phyloP scores from a whole-genome alignment of 2,329 filamentous ascomycete genomes.

The Sordariomycetes sp. region DNA sequence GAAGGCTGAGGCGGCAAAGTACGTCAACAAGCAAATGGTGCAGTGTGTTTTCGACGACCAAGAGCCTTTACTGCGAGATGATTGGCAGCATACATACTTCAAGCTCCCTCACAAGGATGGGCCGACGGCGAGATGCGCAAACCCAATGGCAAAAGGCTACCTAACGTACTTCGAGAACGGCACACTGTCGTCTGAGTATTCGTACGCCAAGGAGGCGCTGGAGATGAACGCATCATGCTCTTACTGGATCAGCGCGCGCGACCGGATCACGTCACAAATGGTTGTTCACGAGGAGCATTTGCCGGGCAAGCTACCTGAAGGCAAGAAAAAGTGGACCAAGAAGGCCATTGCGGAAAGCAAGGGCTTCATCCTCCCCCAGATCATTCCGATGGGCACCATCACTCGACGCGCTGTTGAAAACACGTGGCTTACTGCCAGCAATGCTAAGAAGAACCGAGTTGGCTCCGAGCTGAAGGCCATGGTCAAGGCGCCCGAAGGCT shows the following conservation, averaged over 20 bases:
- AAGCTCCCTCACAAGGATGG: conserved; percentile 97
- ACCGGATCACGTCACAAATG: conserved; percentile 90
- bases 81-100: conserved; percentile 63
- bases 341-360: conserved; percentile 12
- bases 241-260: conserved; percentile 95
- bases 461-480: conserved; percentile 96
- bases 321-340: conserved; percentile 7
- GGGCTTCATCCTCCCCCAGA: conserved; percentile 86
- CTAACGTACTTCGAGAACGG: conserved; percentile 86
- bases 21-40: conserved; percentile 61
- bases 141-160: conserved; percentile 86
- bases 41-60: conserved; percentile 75
- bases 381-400: conserved; percentile 98
- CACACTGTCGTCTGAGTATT: conserved; percentile 75
- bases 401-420: conserved; percentile 92
- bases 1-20: conserved; percentile 49
- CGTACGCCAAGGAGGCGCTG: conserved; percentile 86
- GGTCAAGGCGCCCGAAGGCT: conserved; percentile 83
- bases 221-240: conserved; percentile 99
- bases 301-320: too few species aligned
- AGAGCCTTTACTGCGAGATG: conserved; percentile 54
- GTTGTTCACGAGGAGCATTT: conserved; percentile 74
- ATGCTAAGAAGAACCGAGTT: conserved; percentile 91
- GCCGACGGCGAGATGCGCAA: conserved; percentile 72
- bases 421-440: conserved; percentile 95